These are phyloP conservation scores for Paramyrothecium sp. DNA, from an alignment of 2,329 filamentous ascomycete species.

Conservation along the genomic window DNA sequence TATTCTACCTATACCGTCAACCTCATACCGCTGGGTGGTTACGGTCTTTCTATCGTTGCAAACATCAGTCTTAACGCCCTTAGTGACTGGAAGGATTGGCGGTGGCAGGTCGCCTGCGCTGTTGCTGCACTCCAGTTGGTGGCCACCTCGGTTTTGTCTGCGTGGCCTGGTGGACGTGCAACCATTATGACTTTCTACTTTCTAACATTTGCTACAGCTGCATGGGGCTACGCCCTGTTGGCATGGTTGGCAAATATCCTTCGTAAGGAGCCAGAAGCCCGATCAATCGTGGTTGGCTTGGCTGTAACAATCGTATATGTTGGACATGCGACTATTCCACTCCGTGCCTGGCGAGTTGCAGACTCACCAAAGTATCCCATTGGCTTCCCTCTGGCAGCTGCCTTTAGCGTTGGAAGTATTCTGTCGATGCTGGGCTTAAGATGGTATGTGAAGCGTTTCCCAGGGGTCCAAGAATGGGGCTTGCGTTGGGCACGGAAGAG, in stretches of 20 bases:
- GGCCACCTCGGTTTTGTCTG: constrained; percentile 29
- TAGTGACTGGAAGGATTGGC: constrained; percentile 39
- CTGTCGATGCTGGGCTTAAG: constrained; percentile 14
- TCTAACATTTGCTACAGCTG: constrained; percentile 32
- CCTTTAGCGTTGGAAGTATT: constrained; percentile 16
- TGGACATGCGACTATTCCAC: constrained; percentile 17
- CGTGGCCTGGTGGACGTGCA: constrained; percentile 28
- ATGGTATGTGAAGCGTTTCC: constrained; percentile 13
- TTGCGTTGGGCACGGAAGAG: constrained; percentile 5
- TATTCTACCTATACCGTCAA: constrained; percentile 45
- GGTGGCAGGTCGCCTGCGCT: constrained; percentile 54
- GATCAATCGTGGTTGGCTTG: constrained; percentile 14
- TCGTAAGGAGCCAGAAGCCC: constrained; percentile 26
- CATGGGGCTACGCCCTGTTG: constrained; percentile 25
- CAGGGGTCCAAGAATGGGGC: constrained; percentile 11
- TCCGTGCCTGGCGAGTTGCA: constrained; percentile 17
- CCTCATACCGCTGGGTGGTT: constrained; percentile 44
- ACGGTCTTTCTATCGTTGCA: constrained; percentile 38
- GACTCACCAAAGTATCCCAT: constrained; percentile 16
- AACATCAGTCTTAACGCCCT: constrained; percentile 54
- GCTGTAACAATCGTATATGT: constrained; percentile 18
- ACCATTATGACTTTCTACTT: constrained; percentile 34
- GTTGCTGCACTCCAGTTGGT: constrained; percentile 36
- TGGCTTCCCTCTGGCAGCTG: constrained; percentile 15
- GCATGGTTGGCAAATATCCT: constrained; percentile 26